A percentile compares a stretch with the other conserved stretches of the same genome.
phyloP scores from a whole-genome alignment of 352 stramenopile species.

The Pythium myriotylum region DNA sequence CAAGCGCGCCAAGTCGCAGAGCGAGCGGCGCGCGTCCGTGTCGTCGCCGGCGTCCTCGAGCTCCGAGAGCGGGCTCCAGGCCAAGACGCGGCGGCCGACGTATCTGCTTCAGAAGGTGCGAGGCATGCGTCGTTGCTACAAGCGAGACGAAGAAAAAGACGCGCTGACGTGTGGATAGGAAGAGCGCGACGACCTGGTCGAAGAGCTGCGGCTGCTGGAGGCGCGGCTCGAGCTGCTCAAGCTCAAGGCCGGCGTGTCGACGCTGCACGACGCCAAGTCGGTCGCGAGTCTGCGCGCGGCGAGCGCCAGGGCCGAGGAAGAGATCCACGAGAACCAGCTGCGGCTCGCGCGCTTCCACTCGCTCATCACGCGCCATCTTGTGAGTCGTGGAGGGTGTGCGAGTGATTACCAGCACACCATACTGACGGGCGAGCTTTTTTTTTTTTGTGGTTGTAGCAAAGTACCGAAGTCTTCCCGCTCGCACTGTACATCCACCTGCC shows the following conservation, averaged over 20 bases:
- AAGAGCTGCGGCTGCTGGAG: constrained; percentile 13
- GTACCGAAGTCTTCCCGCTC: constrained; percentile 13
- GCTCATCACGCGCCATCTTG: constrained; percentile 14
- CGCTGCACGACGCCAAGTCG: constrained; percentile 13
- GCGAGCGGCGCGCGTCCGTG: constrained; percentile 4
- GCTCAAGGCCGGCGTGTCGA: constrained; percentile 16
- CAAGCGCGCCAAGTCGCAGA: constrained; percentile 18
- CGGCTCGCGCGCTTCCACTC: constrained; percentile 12
- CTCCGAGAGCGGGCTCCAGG: neutral
- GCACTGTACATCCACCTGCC: constrained; percentile 16
- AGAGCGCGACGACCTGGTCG: constrained; percentile 10
- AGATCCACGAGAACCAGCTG: constrained; percentile 13
- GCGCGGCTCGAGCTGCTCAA: constrained; percentile 21
- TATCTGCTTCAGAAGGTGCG: constrained; percentile 23
- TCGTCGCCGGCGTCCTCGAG: constrained; percentile 3
- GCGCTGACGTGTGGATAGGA: too few relatives aligned
- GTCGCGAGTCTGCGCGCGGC: constrained; percentile 11
- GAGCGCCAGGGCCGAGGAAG: constrained; percentile 6
- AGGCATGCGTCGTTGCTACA: neutral
- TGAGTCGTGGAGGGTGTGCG: too few relatives aligned
- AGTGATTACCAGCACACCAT: too few relatives aligned
- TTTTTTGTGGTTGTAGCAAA: too few relatives aligned
- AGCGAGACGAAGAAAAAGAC: too few relatives aligned
- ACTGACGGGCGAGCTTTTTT: too few relatives aligned
- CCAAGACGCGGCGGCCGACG: constrained; percentile 5